These are phyloP conservation scores for Amoebophrya sp. DNA, from an alignment of 169 alveolate species.

Conservation along the genomic window DNA sequence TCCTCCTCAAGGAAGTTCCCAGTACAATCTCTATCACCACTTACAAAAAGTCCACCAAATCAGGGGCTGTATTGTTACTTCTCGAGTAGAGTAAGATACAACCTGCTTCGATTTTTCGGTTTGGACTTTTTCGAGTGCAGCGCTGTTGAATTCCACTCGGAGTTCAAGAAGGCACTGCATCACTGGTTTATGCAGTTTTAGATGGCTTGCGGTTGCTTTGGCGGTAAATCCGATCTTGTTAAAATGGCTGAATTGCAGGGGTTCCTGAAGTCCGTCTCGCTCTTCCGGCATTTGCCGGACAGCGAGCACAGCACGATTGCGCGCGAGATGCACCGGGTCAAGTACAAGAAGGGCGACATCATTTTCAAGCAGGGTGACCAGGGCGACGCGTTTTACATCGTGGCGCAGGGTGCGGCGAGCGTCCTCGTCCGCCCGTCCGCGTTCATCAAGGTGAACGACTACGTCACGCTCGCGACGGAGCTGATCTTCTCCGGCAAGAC, in stretches of 20 bases:
- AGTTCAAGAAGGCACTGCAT: too few species aligned
- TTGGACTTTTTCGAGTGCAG: too few species aligned
- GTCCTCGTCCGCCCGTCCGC: not conserved
- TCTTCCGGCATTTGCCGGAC: not conserved
- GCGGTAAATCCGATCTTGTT: too few species aligned
- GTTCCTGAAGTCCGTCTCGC: not conserved
- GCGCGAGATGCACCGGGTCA: not conserved
- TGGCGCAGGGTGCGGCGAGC: not conserved
- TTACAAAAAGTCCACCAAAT: too few species aligned
- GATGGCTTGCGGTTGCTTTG: too few species aligned
- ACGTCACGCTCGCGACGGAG: not conserved
- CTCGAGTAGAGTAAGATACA: too few species aligned
- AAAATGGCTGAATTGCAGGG: not conserved
- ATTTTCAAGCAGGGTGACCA: not conserved
- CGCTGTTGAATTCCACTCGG: too few species aligned
- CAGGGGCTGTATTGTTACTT: too few species aligned
- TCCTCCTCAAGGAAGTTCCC: too few species aligned
- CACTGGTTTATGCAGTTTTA: too few species aligned
- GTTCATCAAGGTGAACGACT: not conserved
- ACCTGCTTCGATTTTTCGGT: too few species aligned
- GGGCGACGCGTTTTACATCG: not conserved
- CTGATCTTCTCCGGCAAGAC: not conserved
- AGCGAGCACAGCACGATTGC: not conserved
- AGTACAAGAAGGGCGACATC: not conserved
- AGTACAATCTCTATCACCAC: too few species aligned